These are phyloP conservation scores for Monilinia vaccinii-corymbosi DNA, from an alignment of 2,329 filamentous ascomycete genomes.

Conservation along the genomic window DNA sequence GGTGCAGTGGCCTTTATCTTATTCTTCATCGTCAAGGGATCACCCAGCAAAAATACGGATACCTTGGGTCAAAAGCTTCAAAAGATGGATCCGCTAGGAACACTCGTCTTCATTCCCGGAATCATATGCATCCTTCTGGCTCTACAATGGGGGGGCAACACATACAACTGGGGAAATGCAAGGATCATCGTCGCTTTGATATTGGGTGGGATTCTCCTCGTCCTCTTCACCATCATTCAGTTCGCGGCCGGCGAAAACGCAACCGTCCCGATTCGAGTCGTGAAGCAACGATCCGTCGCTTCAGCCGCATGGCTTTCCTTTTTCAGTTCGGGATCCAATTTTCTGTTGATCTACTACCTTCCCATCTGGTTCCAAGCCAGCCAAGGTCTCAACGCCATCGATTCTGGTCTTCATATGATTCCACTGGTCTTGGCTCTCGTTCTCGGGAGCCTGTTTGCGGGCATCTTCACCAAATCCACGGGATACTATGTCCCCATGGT, in stretches of 20 bases:
- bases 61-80: slow-evolving; percentile 2
- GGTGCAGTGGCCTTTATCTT: background rate
- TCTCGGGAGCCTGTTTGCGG: slow-evolving; percentile 26
- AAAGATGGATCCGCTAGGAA: slow-evolving; percentile 30
- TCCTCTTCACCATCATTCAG: slow-evolving; percentile 29
- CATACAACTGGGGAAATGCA: slow-evolving; percentile 27
- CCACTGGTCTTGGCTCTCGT: slow-evolving; percentile 30
- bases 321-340: slow-evolving; percentile 27
- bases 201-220: slow-evolving; percentile 24
- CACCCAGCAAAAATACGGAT: background rate
- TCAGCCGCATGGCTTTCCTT: slow-evolving; percentile 28
- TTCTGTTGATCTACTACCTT: slow-evolving; percentile 40
- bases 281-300: slow-evolving; percentile 31
- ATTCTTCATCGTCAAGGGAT: background rate
- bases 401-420: slow-evolving; percentile 30
- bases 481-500: slow-evolving; percentile 26
- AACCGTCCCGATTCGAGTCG: slow-evolving; percentile 33
- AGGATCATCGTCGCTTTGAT: slow-evolving; percentile 32
- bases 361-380: slow-evolving; percentile 42
- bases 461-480: slow-evolving; percentile 25
- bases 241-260: slow-evolving; percentile 30
- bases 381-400: slow-evolving; percentile 33
- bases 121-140: slow-evolving; percentile 28
- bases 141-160: slow-evolving; percentile 30
- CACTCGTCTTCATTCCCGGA: slow-evolving; percentile 28